Percentiles rank a stretch among this genome's conserved stretches.
Conservation (phyloP, 2,329 filamentous ascomycete species). For the Diaporthe citrichinensis region DNA sequence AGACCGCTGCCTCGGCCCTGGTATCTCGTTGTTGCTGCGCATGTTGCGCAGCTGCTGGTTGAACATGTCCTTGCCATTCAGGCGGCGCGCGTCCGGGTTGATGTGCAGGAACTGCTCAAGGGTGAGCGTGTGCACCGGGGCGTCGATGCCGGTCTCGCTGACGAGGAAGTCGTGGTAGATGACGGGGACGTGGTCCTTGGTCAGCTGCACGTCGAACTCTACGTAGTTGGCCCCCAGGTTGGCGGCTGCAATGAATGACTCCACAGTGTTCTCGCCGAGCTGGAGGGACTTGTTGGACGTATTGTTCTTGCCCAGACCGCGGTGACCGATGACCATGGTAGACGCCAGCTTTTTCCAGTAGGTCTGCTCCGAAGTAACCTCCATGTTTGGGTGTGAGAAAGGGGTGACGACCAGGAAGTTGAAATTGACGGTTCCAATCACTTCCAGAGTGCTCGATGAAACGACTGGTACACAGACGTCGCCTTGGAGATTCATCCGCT, state of each 20-base stretch:
- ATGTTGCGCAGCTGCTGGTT: slow-evolving; percentile 49
- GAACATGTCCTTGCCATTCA: slow-evolving; percentile 55
- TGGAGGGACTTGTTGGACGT: slow-evolving; percentile 88
- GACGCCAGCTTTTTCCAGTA: slow-evolving; percentile 96
- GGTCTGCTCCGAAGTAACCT: slow-evolving; percentile 88
- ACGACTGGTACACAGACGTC: slow-evolving; percentile 94
- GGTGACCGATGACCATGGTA: slow-evolving; percentile 83
- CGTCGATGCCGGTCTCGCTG: slow-evolving; percentile 97
- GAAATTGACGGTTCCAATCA: slow-evolving; percentile 96
- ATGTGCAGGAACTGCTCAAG: slow-evolving; percentile 96
- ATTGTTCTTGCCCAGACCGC: slow-evolving; percentile 91
- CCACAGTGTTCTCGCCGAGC: slow-evolving; percentile 94
- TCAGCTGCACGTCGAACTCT: slow-evolving; percentile 92
- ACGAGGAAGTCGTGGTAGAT: slow-evolving; percentile 99
- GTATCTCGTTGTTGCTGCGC: slow-evolving; percentile 49
- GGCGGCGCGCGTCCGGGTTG: slow-evolving; percentile 70
- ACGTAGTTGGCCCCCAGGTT: slow-evolving; percentile 87
- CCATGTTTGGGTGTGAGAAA: slow-evolving; percentile 94
- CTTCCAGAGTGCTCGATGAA: slow-evolving; percentile 80
- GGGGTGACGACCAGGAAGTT: slow-evolving; percentile 96
- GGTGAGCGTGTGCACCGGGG: slow-evolving; percentile 94
- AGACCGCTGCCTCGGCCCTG: slow-evolving; percentile 61
- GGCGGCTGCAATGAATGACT: slow-evolving; percentile 95
- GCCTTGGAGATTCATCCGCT: slow-evolving; percentile 92
- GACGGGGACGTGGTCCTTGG: slow-evolving; percentile 98